Base-by-base conservation (phyloP, 179 eudicot genomes). In the Silene noctiflora region DNA sequence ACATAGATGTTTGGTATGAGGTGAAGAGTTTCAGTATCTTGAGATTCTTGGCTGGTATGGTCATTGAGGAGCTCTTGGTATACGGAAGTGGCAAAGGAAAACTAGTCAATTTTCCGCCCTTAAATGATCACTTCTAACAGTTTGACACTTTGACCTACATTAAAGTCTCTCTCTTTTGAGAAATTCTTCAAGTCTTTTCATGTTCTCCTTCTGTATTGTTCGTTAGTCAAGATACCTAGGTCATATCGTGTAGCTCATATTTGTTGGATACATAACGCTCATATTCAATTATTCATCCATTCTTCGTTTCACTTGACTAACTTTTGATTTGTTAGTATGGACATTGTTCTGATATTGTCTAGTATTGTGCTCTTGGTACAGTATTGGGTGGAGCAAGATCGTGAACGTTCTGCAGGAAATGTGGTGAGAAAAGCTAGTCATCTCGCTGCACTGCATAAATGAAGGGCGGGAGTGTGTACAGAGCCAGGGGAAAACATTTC, bases 401-500 rank as follows among this genome's bases (percentile, higher is more conserved):
- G 44, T 44, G 61, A 33, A 33, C 22, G 60, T 31, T 72, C 71
- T 72, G 72, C 71, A n/a, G 10, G 35, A 59, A 65, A 79, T 82
- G 85, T 65, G 79, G 74, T 82, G 82, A 82, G 71, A 75, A 56
- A 70, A 72, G 71, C 66, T 22, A 73, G 29, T 73, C 73, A 48
- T 73, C 82, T 74, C 22, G 61, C 64, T 82, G 72, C 24, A 31
- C 71, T 67, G n/a, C 68, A 62, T 66, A 85, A 72, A 85, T 85
- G 88, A 85, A 85, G 75, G 80, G 80, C 63, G 85, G 85, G 69
- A 75, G 53, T 66, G 46, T 76, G 31, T 80, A 80, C 67, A 85
- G 88, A 78, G 75, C 75, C 20, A 80, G 82, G 77, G 88, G 85
- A 27, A 85, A 78, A 53, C 88, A 83, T 44, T 85, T 83, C 74